Evolutionary conservation across 495 filamentous ascomycete genomes (phyloP).

Genomic region (Mytilinidion resinicola): DNA sequence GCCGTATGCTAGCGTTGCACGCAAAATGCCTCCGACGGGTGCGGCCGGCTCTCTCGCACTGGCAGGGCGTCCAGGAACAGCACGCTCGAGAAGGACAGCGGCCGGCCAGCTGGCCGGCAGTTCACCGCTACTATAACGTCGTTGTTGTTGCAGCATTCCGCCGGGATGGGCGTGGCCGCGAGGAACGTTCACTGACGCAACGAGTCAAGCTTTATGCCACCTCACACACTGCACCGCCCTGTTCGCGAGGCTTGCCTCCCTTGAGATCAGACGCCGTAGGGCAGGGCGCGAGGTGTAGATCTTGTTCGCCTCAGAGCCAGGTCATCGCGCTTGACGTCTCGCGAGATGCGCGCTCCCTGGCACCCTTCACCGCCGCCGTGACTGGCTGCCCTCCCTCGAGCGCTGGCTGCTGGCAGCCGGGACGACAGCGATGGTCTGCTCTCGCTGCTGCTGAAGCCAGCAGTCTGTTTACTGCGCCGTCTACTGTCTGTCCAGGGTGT

Average conservation of each 20-base stretch:
- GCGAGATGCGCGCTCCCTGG: constrained; percentile 18
- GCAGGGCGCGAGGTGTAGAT: constrained; percentile 28
- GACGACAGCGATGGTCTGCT: constrained; percentile 11
- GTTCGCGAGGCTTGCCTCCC: constrained; percentile 24
- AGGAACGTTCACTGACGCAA: background rate
- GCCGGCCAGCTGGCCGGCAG: constrained; percentile 16
- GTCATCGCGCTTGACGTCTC: constrained; percentile 20
- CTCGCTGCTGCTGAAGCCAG: constrained; percentile 5
- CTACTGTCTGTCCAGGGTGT: background rate
- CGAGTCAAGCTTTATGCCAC: constrained; percentile 30
- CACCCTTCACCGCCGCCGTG: constrained; percentile 24
- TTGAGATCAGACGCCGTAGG: constrained; percentile 25
- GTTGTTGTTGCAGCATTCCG: background rate
- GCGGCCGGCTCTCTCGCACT: constrained; percentile 22
- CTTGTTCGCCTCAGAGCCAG: constrained; percentile 29
- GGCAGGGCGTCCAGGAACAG: too few relatives aligned
- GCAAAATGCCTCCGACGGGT: constrained; percentile 13
- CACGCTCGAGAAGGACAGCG: background rate
- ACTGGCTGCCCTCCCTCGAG: constrained; percentile 21
- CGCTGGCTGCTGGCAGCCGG: constrained; percentile 10
- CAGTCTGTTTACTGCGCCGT: constrained; percentile 2
- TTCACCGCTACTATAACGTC: constrained; percentile 15
- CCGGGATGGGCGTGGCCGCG: background rate
- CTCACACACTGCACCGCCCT: constrained; percentile 29
- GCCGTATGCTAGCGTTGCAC: constrained; percentile 8